phyloP scores from a whole-genome alignment of 2,329 filamentous ascomycete genomes.

The Microascus cirrosus region DNA sequence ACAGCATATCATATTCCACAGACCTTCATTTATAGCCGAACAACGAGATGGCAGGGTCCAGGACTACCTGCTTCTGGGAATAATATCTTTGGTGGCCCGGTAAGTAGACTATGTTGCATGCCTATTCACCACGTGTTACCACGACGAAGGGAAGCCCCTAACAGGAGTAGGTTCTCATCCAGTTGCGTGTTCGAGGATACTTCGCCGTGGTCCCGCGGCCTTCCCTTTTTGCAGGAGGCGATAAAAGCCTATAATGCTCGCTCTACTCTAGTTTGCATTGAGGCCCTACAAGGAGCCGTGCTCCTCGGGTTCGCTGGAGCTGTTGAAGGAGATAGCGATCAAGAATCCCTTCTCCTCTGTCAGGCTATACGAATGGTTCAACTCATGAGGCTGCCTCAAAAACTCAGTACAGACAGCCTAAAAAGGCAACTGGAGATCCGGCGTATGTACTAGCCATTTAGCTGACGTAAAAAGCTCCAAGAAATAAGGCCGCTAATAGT shows the following conservation, averaged over 20 bases:
- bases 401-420: neutral
- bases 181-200: neutral
- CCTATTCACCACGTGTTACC: neutral
- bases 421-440: neutral
- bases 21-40: slow-evolving; percentile 3
- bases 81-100: slow-evolving; percentile 5
- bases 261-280: neutral
- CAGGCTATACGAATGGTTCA: neutral
- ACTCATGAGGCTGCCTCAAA: neutral
- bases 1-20: slow-evolving; percentile 7
- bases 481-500: neutral
- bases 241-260: neutral
- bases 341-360: neutral
- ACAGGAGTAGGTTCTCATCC: neutral
- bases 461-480: neutral
- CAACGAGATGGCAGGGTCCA: neutral
- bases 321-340: neutral
- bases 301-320: neutral
- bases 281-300: neutral
- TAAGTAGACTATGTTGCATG: neutral
- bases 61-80: slow-evolving; percentile 1
- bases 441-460: neutral
- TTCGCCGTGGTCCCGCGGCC: neutral
- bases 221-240: neutral
- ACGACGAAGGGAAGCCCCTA: neutral